These are phyloP conservation scores for Xylariaceae sp. DNA, from an alignment of 2,329 filamentous ascomycete genomes.

Conservation along the genomic window DNA sequence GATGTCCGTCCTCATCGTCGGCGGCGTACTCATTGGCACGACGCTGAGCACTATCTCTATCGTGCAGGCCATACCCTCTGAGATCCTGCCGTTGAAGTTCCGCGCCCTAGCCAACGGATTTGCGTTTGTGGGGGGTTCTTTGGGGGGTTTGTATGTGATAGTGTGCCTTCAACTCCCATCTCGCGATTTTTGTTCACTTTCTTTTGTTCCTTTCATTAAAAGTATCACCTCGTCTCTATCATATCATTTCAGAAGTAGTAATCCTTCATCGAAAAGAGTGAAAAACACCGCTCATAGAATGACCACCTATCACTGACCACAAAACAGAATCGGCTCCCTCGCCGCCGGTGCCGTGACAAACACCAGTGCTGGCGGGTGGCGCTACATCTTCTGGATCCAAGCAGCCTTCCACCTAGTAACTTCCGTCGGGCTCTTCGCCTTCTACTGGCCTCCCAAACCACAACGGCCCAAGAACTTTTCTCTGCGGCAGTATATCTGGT, in stretches of 20 bases:
- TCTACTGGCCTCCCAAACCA: constrained; percentile 43
- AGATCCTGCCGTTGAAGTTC: constrained; percentile 54
- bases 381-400: constrained; percentile 58
- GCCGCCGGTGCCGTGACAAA: constrained; percentile 51
- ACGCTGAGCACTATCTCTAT: constrained; percentile 53
- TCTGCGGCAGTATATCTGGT: constrained; percentile 40
- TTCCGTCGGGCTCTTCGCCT: constrained; percentile 42
- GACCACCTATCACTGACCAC: not conserved
- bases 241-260: not conserved
- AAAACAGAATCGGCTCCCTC: constrained; percentile 43
- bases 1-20: constrained; percentile 54
- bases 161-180: constrained; percentile 3
- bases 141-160: constrained; percentile 47
- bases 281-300: not conserved
- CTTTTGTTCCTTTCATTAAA: too few species aligned
- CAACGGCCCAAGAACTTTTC: constrained; percentile 35
- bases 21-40: constrained; percentile 53
- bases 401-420: constrained; percentile 49
- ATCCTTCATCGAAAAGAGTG: not conserved
- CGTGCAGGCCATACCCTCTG: constrained; percentile 52
- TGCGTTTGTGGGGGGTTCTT: constrained; percentile 45
- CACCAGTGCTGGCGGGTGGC: constrained; percentile 44
- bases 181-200: too few species aligned
- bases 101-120: constrained; percentile 53
- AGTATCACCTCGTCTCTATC: constrained; percentile 1